Evolutionary conservation across 805 yeast genomes (phyloP).

Genomic region (Myxozyma neotropica): DNA sequence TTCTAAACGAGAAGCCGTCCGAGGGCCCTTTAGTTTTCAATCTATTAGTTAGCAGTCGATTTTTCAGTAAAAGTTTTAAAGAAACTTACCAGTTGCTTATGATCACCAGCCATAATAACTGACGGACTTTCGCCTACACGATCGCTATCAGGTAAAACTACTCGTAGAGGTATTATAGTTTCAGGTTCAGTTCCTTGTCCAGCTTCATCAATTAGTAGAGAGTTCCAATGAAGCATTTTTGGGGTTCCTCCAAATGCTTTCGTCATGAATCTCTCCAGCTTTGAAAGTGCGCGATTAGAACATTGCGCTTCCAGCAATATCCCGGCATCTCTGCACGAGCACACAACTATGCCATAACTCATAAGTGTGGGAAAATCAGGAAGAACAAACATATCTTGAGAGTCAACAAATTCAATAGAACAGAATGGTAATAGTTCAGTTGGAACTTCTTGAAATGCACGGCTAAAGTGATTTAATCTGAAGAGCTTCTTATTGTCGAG

Average conservation of each 20-base stretch:
- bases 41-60: not conserved
- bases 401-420: slow-evolving; percentile 18
- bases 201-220: slow-evolving; percentile 30
- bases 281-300: slow-evolving; percentile 19
- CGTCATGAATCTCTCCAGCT: slow-evolving; percentile 13
- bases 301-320: slow-evolving; percentile 25
- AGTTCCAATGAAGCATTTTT: slow-evolving; percentile 24
- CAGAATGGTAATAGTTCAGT: slow-evolving; percentile 24
- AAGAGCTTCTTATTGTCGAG: slow-evolving; percentile 22
- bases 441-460: slow-evolving; percentile 29
- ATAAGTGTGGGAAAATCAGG: slow-evolving; percentile 22
- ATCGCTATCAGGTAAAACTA: slow-evolving; percentile 17
- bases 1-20: slow-evolving; percentile 22
- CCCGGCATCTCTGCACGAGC: slow-evolving; percentile 29
- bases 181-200: slow-evolving; percentile 34
- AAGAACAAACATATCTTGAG: slow-evolving; percentile 25
- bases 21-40: slow-evolving; percentile 19
- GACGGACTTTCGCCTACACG: slow-evolving; percentile 16
- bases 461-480: slow-evolving; percentile 17
- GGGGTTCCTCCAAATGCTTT: slow-evolving; percentile 14
- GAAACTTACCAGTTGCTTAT: slow-evolving; percentile 21
- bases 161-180: slow-evolving; percentile 22
- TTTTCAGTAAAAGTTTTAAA: too few species aligned
- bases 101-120: slow-evolving; percentile 34
- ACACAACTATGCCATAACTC: slow-evolving; percentile 24